phyloP scores from a whole-genome alignment of 306 rosid species.

The Trifolium fragiferum region DNA sequence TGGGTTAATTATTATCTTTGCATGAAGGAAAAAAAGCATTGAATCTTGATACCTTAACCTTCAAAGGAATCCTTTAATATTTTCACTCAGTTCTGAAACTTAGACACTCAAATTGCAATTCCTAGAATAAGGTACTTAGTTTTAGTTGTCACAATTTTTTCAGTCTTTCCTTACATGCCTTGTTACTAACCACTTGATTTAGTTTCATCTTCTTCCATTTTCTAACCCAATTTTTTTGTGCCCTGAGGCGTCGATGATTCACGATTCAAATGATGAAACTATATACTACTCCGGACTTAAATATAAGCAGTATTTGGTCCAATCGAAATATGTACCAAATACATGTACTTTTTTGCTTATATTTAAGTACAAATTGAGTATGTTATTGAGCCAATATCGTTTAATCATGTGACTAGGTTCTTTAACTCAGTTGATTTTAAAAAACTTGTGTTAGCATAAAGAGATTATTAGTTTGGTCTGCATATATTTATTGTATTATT shows the following conservation, averaged over 20 bases:
- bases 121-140: no score
- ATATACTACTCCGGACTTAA: background rate
- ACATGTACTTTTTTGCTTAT: background rate
- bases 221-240: conserved; percentile 30
- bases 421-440: conserved; percentile 19
- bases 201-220: conserved; percentile 37
- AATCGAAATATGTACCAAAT: background rate
- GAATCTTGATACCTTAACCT: conserved; percentile 59
- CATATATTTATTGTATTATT: conserved; percentile 15
- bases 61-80: conserved; percentile 45
- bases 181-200: background rate
- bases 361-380: background rate
- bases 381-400: conserved; percentile 10
- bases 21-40: conserved; percentile 40
- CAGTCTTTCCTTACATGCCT: background rate
- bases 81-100: conserved; percentile 51
- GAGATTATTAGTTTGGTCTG: conserved; percentile 25
- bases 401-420: background rate
- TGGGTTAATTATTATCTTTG: conserved; percentile 42
- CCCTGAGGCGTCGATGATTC: conserved; percentile 30
- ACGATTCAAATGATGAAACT: conserved; percentile 26
- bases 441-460: conserved; percentile 25
- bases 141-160: conserved; percentile 27
- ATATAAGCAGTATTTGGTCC: background rate
- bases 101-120: conserved; percentile 49